Evolutionary conservation across 192 early-diverging fungal genomes (phyloP), one percentile per base, ranked within the genome.

Genomic region (Helicostylum pulchrum): DNA sequence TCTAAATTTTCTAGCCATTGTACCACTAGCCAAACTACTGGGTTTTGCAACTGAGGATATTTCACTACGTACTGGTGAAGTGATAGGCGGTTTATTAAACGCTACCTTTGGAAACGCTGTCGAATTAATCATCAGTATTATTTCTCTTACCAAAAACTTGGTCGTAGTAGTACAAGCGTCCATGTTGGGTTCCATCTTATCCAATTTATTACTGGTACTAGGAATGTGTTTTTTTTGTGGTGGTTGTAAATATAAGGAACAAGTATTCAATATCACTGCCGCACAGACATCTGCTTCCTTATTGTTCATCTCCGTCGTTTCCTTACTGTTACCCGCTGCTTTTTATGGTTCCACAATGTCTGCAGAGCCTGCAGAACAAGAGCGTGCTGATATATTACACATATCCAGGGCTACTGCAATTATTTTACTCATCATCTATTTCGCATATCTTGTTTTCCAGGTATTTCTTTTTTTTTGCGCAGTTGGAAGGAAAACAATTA

Each of bases 21-120:
- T 98, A 21, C 92, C 93, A 8, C 78, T 96, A 43, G 95, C 94
- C 8, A 89, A 92, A 76, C 78, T 98, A 55, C 82, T 98, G 42
- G 93, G 89, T 15, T 87, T 92, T 71, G 83, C 86, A 2, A 98
- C 93, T 5, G 95, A 98, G 62, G 91, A 98, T 54, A 68, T 94
- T 21, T 75, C 86, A 23, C 47, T 87, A 10, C 75, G 89, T 39
- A 77, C 86, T 26, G 85, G 84, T n/a, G 76, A 91, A 59, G 82
- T 81, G 39, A 78, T 96, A 44, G 96, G 94, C 47, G 94, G 90
- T 17, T 80, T 98, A 12, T 71, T 98, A 51, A 94, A 94, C 68
- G 84, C 82, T 0, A 81, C 82, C 8, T 80, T 85, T 78, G 69
- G 69, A 44, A 71, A 71, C 61, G 90, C 90, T 2, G 90, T 96